Evolutionary conservation across 495 filamentous ascomycete species (phyloP).

Genomic region (Aspergillus sclerotiicarbonarius): DNA sequence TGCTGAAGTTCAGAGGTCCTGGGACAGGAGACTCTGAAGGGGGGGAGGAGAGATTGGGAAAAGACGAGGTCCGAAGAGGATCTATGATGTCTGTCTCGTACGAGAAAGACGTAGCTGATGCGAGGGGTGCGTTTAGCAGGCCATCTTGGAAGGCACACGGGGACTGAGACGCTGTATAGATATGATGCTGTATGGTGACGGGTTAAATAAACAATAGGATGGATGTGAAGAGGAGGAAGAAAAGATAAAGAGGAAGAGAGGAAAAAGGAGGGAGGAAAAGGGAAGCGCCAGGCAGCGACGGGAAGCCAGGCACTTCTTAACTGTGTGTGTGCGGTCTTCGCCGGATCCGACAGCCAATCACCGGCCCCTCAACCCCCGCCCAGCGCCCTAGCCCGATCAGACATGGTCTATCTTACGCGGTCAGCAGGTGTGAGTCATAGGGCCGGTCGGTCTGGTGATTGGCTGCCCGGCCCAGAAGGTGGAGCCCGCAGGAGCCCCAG

Average conservation of each 20-base stretch:
- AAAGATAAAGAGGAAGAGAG: slow-evolving; percentile 8
- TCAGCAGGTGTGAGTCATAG: slow-evolving; percentile 48
- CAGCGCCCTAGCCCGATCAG: slow-evolving; percentile 17
- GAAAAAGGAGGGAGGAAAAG: slow-evolving; percentile 20
- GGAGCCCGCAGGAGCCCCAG: slow-evolving; percentile 16
- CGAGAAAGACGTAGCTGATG: slow-evolving; percentile 39
- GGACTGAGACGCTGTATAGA: slow-evolving; percentile 24
- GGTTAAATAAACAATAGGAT: slow-evolving; percentile 3
- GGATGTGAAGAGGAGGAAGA: slow-evolving; percentile 7
- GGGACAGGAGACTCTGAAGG: slow-evolving; percentile 45
- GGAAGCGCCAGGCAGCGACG: slow-evolving; percentile 35
- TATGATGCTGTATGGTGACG: slow-evolving; percentile 32
- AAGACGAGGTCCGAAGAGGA: slow-evolving; percentile 36
- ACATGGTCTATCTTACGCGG: slow-evolving; percentile 19
- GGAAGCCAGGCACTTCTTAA: slow-evolving; percentile 46
- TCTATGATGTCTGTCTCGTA: slow-evolving; percentile 51
- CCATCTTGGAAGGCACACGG: slow-evolving; percentile 43
- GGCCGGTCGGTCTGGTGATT: slow-evolving; percentile 17
- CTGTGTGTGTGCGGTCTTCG: slow-evolving; percentile 27
- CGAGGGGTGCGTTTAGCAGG: slow-evolving; percentile 45
- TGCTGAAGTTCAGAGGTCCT: slow-evolving; percentile 59
- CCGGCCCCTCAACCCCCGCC: slow-evolving; percentile 5
- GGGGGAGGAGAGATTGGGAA: slow-evolving; percentile 36
- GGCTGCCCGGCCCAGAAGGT: slow-evolving; percentile 12
- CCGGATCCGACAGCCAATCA: slow-evolving; percentile 22